Conservation (phyloP, 2,329 filamentous ascomycete species). For the Tolypocladium sp. region DNA sequence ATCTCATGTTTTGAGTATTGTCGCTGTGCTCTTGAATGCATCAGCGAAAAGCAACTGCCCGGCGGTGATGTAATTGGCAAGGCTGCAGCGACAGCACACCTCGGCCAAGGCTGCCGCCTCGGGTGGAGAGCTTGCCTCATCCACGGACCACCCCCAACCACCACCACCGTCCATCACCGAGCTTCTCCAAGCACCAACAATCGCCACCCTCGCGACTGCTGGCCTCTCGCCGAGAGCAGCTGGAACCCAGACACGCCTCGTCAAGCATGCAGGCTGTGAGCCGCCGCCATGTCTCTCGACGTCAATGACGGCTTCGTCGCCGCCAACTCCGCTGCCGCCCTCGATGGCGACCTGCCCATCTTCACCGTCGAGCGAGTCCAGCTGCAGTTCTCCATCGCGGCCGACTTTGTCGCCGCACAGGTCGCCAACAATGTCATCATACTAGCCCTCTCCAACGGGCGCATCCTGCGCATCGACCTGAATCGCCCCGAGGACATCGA, state of each 20-base stretch:
- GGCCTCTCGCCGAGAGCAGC: not conserved
- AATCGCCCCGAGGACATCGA: constrained; percentile 94
- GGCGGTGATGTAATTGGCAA: not conserved
- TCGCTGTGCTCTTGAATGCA: not conserved
- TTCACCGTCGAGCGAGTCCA: constrained; percentile 91
- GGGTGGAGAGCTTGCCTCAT: not conserved
- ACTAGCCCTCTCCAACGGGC: constrained; percentile 81
- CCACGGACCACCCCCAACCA: not conserved
- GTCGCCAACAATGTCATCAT: constrained; percentile 96
- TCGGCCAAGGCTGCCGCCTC: not conserved
- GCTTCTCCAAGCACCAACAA: not conserved
- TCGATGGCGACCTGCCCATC: constrained; percentile 69
- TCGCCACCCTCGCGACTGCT: not conserved
- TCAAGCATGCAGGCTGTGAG: constrained; percentile 8
- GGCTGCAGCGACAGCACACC: not conserved
- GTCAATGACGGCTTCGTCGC: constrained; percentile 59
- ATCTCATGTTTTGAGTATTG: not conserved
- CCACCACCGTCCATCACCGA: not conserved
- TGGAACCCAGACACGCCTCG: not conserved
- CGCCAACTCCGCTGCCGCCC: constrained; percentile 50
- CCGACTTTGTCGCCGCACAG: constrained; percentile 92
- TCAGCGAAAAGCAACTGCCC: not conserved
- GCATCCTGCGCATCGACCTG: constrained; percentile 88
- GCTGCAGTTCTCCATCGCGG: constrained; percentile 87
- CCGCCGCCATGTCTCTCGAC: constrained; percentile 25